phyloP scores from a whole-genome alignment of 2,329 filamentous ascomycete species.

The Myriosclerotinia duriaeana region DNA sequence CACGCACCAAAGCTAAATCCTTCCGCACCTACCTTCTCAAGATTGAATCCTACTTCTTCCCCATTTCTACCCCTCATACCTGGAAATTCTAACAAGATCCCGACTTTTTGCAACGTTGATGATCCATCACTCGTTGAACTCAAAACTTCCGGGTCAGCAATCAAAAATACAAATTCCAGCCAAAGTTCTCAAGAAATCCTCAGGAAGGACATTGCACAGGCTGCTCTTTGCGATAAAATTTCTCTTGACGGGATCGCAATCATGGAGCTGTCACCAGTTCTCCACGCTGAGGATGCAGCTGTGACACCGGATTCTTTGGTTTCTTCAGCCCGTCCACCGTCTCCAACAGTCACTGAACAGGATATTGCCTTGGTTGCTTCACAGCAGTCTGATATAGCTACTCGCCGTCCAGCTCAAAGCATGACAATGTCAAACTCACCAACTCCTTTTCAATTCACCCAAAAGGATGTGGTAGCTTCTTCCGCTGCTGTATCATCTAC shows the following conservation, averaged over 20 bases:
- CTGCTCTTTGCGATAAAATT: background rate
- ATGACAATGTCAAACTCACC: background rate
- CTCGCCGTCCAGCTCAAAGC: background rate
- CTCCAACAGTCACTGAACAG: background rate
- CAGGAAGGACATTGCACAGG: background rate
- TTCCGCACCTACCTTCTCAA: background rate
- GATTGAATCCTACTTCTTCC: slow-evolving; percentile 6
- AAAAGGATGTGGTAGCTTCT: background rate
- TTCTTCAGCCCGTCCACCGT: background rate
- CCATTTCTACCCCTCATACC: background rate
- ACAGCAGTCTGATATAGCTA: background rate
- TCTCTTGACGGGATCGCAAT: background rate
- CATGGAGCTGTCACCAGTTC: background rate
- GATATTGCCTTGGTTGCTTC: background rate
- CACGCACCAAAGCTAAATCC: background rate
- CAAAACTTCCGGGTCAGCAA: background rate
- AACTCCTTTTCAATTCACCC: background rate
- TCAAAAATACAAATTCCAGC: background rate
- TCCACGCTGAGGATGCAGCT: background rate
- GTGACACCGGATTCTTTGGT: background rate
- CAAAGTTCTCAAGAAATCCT: background rate
- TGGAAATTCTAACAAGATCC: background rate
- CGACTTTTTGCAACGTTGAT: background rate
- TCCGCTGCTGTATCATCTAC: background rate
- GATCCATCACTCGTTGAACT: background rate